A percentile compares a stretch with the other conserved stretches of the same genome.
Conservation (phyloP, 768 basidiomycete species). For the Suillus subluteus region DNA sequence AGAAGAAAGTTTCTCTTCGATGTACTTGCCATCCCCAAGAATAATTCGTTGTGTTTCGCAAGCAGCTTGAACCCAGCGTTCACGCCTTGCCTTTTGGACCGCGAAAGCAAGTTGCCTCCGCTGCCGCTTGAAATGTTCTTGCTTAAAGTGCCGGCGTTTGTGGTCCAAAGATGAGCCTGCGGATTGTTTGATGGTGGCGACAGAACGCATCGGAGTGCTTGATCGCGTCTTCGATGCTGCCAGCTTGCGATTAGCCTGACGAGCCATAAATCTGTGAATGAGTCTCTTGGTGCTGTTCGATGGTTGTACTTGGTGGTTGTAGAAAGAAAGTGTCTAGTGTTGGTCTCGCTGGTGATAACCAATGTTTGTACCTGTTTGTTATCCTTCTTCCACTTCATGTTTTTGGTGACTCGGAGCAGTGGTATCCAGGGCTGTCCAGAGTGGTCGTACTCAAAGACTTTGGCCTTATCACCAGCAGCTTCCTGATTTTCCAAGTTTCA, state of each 20-base stretch:
- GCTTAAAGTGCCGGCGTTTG: slow-evolving; percentile 25
- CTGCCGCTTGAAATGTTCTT: slow-evolving; percentile 24
- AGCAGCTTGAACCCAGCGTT: slow-evolving; percentile 38
- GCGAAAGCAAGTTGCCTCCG: slow-evolving; percentile 25
- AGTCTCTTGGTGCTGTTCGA: slow-evolving; percentile 14
- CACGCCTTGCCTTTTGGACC: slow-evolving; percentile 29
- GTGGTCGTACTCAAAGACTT: background rate
- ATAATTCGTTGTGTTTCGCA: slow-evolving; percentile 41
- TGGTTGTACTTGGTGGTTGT: slow-evolving; percentile 5
- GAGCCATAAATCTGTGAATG: slow-evolving; percentile 20
- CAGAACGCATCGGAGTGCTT: slow-evolving; percentile 24
- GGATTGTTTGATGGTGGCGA: slow-evolving; percentile 31
- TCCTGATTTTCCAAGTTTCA: background rate
- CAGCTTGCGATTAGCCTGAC: slow-evolving; percentile 24
- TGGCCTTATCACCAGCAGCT: background rate
- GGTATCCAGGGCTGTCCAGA: background rate
- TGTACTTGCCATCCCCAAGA: slow-evolving; percentile 45
- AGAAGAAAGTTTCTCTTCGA: slow-evolving; percentile 29
- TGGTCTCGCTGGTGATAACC: background rate
- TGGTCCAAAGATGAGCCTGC: slow-evolving; percentile 15
- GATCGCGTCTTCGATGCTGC: slow-evolving; percentile 33
- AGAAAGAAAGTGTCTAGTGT: background rate
- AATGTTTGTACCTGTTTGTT: slow-evolving; percentile 13
- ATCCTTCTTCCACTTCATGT: background rate
- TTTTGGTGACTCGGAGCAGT: background rate